A percentile compares a stretch with the other conserved stretches of the same genome.
Evolutionary conservation across 441 rosid species (phyloP).

Genomic region (Hura crepitans): DNA sequence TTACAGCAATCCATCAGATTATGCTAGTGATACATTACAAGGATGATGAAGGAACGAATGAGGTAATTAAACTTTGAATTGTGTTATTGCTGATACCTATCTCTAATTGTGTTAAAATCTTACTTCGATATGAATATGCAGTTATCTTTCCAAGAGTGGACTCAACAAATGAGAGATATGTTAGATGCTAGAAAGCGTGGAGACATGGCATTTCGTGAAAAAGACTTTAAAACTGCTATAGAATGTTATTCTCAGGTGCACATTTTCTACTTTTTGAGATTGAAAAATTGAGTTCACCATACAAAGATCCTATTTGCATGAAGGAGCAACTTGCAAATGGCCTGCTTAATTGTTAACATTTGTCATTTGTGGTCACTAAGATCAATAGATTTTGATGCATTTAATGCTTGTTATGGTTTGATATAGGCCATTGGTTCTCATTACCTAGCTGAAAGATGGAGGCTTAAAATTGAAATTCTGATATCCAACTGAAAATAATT

Average conservation of each 20-base stretch:
- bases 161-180: slow-evolving; percentile 86
- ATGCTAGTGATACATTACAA: slow-evolving; percentile 74
- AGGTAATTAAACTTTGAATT: slow-evolving; percentile 41
- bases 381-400: background rate
- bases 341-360: background rate
- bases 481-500: background rate
- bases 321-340: background rate
- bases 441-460: background rate
- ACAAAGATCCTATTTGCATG: background rate
- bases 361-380: background rate
- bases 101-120: slow-evolving; percentile 17
- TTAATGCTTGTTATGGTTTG: background rate
- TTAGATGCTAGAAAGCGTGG: slow-evolving; percentile 87
- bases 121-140: slow-evolving; percentile 24
- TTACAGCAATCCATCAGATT: slow-evolving; percentile 85
- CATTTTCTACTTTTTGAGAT: background rate
- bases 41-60: slow-evolving; percentile 84
- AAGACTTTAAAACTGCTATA: slow-evolving; percentile 61
- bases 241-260: slow-evolving; percentile 84
- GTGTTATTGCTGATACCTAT: slow-evolving; percentile 6
- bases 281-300: background rate
- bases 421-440: background rate
- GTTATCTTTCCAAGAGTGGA: slow-evolving; percentile 97
- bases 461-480: background rate
- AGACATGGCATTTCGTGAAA: slow-evolving; percentile 74